Percentiles rank a stretch among this genome's conserved stretches.
Evolutionary conservation across 148 eudicot species (phyloP).

Genomic region (Rhododendron kiyosumense): DNA sequence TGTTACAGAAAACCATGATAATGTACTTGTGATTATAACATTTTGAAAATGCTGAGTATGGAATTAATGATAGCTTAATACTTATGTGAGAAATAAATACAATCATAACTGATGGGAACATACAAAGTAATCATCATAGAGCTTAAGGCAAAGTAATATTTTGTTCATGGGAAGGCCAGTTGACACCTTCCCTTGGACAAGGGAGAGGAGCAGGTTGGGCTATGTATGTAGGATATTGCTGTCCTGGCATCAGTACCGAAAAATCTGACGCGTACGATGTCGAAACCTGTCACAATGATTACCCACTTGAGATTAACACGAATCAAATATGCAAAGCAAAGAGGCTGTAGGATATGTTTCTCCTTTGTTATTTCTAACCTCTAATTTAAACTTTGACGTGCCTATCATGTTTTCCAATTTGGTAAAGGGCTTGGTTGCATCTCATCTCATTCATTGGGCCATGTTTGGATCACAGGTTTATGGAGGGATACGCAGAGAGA

Average conservation of each 20-base stretch:
- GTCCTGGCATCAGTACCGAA: conserved; percentile 55
- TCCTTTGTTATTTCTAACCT: background rate
- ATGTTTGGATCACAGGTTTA: background rate
- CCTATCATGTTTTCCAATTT: background rate
- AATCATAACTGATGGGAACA: background rate
- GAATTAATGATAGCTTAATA: background rate
- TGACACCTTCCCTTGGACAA: conserved; percentile 45
- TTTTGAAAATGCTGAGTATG: background rate
- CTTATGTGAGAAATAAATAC: background rate
- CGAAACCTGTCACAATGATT: conserved; percentile 25
- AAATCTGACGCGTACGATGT: conserved; percentile 26
- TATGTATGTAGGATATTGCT: conserved; percentile 43
- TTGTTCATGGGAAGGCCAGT: conserved; percentile 40
- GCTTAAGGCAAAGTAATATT: conserved; percentile 13
- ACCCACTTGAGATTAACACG: background rate
- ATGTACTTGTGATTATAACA: background rate
- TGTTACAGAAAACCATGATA: background rate
- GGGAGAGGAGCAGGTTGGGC: conserved; percentile 51
- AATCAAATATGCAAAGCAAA: background rate
- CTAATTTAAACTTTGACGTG: background rate
- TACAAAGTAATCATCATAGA: background rate
- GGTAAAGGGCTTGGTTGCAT: background rate
- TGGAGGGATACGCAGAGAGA: background rate
- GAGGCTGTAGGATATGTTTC: too few relatives aligned
- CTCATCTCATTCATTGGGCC: background rate